Evolutionary conservation across 2,329 filamentous ascomycete genomes (phyloP), one percentile per base, ranked within the genome.

Genomic region (Fusarium sp.): DNA sequence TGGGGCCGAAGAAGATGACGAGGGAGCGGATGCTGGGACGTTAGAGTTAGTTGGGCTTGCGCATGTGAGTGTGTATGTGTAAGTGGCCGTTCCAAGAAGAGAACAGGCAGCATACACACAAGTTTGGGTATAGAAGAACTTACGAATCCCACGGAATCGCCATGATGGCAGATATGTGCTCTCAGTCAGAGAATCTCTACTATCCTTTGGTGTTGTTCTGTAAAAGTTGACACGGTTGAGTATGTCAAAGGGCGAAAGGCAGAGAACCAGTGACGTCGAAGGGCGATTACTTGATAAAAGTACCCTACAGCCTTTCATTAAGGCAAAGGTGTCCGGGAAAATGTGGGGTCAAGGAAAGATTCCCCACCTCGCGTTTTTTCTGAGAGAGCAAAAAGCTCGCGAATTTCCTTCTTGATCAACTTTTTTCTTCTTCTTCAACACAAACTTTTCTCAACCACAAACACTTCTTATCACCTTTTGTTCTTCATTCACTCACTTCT

Each of bases 1-100:
- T 86, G 35, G 94, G 93, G 4, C 92, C 93, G 80, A 95, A 87
- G 84, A 91, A 88, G 78, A 91, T 81, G 78, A 87, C 80, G 73
- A 91, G 83, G 77, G 88, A 87, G 74, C 88, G 88, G 77, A 90
- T 84, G 62, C 87, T 89, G 73, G 38, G 29, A 16, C 29, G 31
- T 60, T 37, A 52, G 65, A 22, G 69, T 74, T 72, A 22, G 69
- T 66, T 72, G 37, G 52, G 31, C 58, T 61, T 62, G 50, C 31
- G 50, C 45, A 27, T 27, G 40, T 54, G 64, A 40, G 42, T 18
- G 14, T 71, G 57, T 66, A 58, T 47, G 22, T 71, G 62, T 66
- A 60, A 71, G 61, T 52, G 64, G 58, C 11, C 24, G 24, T 27
- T 45, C 20, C 38, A 40, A 38, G 35, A n/a, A 20, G 11, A 45